These are phyloP conservation scores for Whalleya microplaca DNA, from an alignment of 2,329 filamentous ascomycete species.

Conservation along the genomic window DNA sequence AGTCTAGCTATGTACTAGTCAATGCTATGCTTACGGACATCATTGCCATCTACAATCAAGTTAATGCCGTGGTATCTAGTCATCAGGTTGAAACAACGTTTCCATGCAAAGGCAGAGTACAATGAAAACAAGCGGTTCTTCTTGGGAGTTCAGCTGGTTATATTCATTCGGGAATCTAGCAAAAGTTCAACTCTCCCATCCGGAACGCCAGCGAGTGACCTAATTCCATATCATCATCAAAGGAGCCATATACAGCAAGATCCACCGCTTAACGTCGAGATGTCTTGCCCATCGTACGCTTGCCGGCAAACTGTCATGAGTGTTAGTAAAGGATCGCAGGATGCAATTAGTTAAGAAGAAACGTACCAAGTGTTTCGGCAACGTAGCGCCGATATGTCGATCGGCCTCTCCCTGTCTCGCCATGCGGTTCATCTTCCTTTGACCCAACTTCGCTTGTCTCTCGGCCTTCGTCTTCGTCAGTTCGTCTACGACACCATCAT, in stretches of 20 bases:
- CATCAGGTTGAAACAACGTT: too few species aligned
- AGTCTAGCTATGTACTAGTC: too few species aligned
- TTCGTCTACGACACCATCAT: slow-evolving; percentile 76
- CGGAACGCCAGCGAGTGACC: slow-evolving; percentile 21
- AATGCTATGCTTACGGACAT: too few species aligned
- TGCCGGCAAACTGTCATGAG: slow-evolving; percentile 72
- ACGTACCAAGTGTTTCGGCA: slow-evolving; percentile 90
- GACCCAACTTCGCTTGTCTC: slow-evolving; percentile 82
- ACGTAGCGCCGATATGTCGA: slow-evolving; percentile 78
- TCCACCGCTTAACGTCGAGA: slow-evolving; percentile 60
- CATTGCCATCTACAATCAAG: too few species aligned
- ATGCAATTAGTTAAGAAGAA: slow-evolving; percentile 10
- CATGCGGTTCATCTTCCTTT: slow-evolving; percentile 99
- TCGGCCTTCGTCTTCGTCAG: slow-evolving; percentile 76
- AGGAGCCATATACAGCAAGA: slow-evolving; percentile 11
- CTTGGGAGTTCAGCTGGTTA: not conserved
- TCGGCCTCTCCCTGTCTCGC: slow-evolving; percentile 96
- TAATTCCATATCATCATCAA: slow-evolving; percentile 12
- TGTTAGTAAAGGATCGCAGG: slow-evolving; percentile 37
- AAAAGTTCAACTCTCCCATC: not conserved
- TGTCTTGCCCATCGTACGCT: slow-evolving; percentile 92
- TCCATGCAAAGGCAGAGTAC: too few species aligned
- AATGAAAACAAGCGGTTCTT: not conserved
- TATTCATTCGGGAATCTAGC: not conserved
- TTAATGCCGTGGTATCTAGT: too few species aligned